These are phyloP conservation scores for Tricholoma furcatifolium DNA, from an alignment of 768 basidiomycete genomes.

Conservation along the genomic window DNA sequence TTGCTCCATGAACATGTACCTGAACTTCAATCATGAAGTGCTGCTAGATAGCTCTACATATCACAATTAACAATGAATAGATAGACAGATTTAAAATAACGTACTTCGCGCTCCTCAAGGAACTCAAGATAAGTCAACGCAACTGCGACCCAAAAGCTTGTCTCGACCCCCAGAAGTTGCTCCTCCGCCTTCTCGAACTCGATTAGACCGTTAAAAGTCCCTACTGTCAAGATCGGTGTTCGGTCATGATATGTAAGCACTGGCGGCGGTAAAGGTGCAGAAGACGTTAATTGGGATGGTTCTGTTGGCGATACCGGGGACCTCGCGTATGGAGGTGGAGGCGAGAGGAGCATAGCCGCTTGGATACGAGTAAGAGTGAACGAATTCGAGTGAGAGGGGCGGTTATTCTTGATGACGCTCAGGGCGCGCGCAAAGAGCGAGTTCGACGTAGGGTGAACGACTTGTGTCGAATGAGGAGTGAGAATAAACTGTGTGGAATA, in stretches of 20 bases:
- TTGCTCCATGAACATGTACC: too few relatives aligned
- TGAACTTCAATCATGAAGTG: conserved; percentile 39
- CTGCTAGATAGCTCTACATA: conserved; percentile 59
- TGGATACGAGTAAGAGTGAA: conserved; percentile 52
- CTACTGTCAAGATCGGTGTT: conserved; percentile 63
- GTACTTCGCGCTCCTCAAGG: conserved; percentile 73
- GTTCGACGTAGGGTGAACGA: conserved; percentile 31
- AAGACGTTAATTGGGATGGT: conserved; percentile 12
- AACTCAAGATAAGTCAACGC: conserved; percentile 77
- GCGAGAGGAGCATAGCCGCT: conserved; percentile 22
- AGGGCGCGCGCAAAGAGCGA: conserved; percentile 53
- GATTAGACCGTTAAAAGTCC: conserved; percentile 58
- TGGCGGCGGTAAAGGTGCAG: conserved; percentile 27
- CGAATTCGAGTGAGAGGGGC: conserved; percentile 59
- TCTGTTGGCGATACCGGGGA: conserved; percentile 16
- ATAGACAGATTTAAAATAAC: conserved; percentile 19
- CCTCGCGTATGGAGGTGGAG: conserved; percentile 38
- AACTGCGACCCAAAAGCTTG: conserved; percentile 76
- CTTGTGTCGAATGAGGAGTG: conserved; percentile 40
- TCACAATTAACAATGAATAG: not conserved
- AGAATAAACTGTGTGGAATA: conserved; percentile 55
- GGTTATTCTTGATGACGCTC: conserved; percentile 44
- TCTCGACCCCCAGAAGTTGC: conserved; percentile 62
- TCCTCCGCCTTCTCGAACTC: conserved; percentile 62
- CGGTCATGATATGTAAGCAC: conserved; percentile 70